Evolutionary conservation across 176 grass and related monocot genomes (phyloP), one percentile per base, ranked within the genome.

Genomic region (Aegilops tauschii): DNA sequence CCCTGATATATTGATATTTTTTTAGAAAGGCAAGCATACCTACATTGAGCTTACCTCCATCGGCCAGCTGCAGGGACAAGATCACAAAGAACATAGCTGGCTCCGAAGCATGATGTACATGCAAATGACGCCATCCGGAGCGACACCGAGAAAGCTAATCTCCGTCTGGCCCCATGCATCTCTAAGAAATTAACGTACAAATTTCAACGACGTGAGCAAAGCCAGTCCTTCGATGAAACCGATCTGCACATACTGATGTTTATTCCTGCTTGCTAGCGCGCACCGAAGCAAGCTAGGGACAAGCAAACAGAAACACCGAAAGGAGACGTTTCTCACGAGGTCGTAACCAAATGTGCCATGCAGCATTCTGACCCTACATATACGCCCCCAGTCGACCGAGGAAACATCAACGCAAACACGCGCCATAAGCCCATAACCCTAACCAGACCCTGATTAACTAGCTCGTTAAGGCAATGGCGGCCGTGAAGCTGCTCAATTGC

Each of bases 401-500:
- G 7, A 7, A 17, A 2, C 16, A 54, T 0, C 50, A 17, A 54
- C 5, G 49, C 49, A 52, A 5, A 52, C 49, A 6, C 49, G 14
- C 49, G 4, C 49, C 49, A 52, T 52, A 52, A 13, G 4, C 44
- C 44, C 44, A 45, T 45, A 16, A 50, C 13, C 42, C 0, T 44
- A 44, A 44, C 42, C 10, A 44, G 42, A 44, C 10, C 42, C 42
- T 44, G 42, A 44, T 44, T 44, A 0, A 44, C 42, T 44, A 44
- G 42, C 42, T 44, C 42, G 1, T 45, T 12, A 45, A 45, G 35
- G 80, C 44, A 61, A 81, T 40, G 30, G 82, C 77, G 40, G 6
- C 62, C 17, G 79, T 97, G 8, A 30, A 71, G 0, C 80, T 97
- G 2, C 84, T 97, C 1, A 88, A 95, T 37, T 76, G 79, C 82